A percentile compares a stretch with the other conserved stretches of the same genome.
phyloP scores from a whole-genome alignment of 2,329 filamentous ascomycete species.

The Aspergillus awamori region DNA sequence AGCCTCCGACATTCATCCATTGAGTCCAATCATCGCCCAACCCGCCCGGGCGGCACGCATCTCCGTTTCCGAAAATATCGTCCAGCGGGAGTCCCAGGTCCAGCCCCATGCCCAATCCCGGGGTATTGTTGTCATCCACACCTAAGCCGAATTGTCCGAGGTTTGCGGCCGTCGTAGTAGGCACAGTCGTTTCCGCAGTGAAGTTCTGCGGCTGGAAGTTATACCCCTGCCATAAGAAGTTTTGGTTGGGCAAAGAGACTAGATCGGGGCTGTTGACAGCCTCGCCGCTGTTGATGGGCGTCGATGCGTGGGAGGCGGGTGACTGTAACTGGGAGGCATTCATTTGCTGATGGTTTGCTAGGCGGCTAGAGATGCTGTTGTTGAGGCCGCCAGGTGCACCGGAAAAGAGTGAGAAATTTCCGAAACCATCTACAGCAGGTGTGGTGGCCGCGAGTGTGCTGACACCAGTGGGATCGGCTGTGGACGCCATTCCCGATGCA shows the following conservation, averaged over 20 bases:
- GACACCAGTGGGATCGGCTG: conserved; percentile 7
- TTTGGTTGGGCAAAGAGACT: conserved; percentile 46
- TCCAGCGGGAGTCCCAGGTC: conserved; percentile 43
- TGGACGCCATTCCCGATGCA: conserved; percentile 21
- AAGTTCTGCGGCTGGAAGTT: conserved; percentile 35
- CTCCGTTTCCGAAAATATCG: conserved; percentile 45
- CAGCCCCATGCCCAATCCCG: conserved; percentile 34
- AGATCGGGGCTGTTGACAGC: conserved; percentile 44
- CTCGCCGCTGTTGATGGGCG: conserved; percentile 30
- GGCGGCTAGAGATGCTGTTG: conserved; percentile 32
- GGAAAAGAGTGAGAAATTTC: conserved; percentile 31
- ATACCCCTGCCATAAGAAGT: conserved; percentile 46
- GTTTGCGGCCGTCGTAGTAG: conserved; percentile 27
- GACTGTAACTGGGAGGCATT: conserved; percentile 36
- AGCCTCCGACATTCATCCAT: conserved; percentile 40
- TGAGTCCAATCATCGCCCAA: conserved; percentile 41
- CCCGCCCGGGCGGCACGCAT: conserved; percentile 28
- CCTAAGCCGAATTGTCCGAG: conserved; percentile 32
- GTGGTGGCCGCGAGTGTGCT: conserved; percentile 22
- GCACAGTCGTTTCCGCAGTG: conserved; percentile 20
- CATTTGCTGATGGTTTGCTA: conserved; percentile 24
- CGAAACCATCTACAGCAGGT: conserved; percentile 32
- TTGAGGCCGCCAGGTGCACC: conserved; percentile 26
- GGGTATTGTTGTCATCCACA: conserved; percentile 26
- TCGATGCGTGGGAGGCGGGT: conserved; percentile 37